Evolutionary conservation across 768 basidiomycete genomes (phyloP).

Genomic region (Lanmaoa pseudosensibilis): DNA sequence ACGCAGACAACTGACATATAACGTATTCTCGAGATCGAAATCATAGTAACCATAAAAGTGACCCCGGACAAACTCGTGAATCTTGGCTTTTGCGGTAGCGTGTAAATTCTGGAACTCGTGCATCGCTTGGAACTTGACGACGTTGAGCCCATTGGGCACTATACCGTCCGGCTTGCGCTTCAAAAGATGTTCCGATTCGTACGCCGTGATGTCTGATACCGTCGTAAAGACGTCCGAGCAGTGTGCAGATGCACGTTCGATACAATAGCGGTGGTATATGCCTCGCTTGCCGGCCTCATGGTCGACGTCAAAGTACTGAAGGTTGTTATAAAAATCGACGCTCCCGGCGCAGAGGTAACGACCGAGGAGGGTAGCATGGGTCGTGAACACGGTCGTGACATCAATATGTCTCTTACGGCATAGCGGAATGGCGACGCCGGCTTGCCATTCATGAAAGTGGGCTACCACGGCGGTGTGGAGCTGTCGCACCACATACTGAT

Average conservation of each 20-base stretch:
- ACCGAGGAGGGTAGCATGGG: conserved; percentile 96
- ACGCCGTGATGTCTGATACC: conserved; percentile 96
- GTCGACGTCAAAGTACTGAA: conserved; percentile 99
- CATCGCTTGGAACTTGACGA: conserved; percentile 99
- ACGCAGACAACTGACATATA: conserved; percentile 57
- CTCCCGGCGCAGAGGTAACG: conserved; percentile 98
- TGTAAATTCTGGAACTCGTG: conserved; percentile 99
- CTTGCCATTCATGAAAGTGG: conserved; percentile 99
- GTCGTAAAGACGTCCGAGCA: conserved; percentile 99
- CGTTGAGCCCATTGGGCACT: conserved; percentile 95
- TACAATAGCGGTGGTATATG: conserved; percentile 97
- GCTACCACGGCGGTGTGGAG: conserved; percentile 86
- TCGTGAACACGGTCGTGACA: conserved; percentile 98
- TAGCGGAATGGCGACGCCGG: conserved; percentile 90
- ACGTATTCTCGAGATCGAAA: conserved; percentile 90
- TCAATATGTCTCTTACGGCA: conserved; percentile 97
- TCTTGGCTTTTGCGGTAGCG: conserved; percentile 91
- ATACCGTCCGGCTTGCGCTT: conserved; percentile 98
- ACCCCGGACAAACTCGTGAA: conserved; percentile 95
- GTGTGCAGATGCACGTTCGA: conserved; percentile 92
- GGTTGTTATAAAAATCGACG: conserved; percentile 99
- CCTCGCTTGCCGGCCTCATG: conserved; percentile 99
- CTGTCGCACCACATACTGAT: conserved; percentile 78
- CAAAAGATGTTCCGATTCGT: conserved; percentile 92
- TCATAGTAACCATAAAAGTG: conserved; percentile 99